Evolutionary conservation across 768 basidiomycete genomes (phyloP).

Genomic region (Pleurotus citrinopileatus): DNA sequence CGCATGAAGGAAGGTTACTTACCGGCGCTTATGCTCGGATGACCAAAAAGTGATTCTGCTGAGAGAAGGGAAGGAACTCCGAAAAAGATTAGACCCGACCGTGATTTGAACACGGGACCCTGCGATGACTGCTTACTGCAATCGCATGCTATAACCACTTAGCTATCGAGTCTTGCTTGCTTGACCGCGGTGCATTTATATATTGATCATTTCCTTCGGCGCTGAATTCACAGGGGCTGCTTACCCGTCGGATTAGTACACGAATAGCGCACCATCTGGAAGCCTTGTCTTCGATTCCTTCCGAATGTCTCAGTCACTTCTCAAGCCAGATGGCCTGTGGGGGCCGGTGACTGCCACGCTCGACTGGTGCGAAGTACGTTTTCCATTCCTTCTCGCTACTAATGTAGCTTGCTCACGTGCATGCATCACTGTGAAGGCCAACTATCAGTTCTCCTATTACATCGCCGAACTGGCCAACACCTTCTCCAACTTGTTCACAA

Average conservation of each 20-base stretch:
- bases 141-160: slow-evolving; percentile 47
- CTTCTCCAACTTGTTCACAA: slow-evolving; percentile 65
- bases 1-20: slow-evolving; percentile 1
- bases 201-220: too few species aligned
- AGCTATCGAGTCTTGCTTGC: slow-evolving; percentile 19
- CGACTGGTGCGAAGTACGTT: slow-evolving; percentile 70
- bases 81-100: slow-evolving; percentile 37
- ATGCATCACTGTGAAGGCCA: slow-evolving; percentile 41
- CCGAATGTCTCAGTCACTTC: not conserved
- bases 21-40: not conserved
- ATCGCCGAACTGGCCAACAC: slow-evolving; percentile 79
- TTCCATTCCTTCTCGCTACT: not conserved
- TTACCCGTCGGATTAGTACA: too few species aligned
- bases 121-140: slow-evolving; percentile 43
- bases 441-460: slow-evolving; percentile 76
- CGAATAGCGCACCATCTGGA: too few species aligned
- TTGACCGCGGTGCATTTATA: not conserved
- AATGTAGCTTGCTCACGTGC: not conserved
- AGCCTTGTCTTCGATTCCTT: not conserved
- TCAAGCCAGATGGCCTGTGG: slow-evolving; percentile 39
- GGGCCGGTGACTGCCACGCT: slow-evolving; percentile 68
- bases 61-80: too few species aligned
- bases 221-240: too few species aligned
- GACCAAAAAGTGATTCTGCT: too few species aligned
- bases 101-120: slow-evolving; percentile 58